Evolutionary conservation across 805 yeast species (phyloP), one percentile per base, ranked within the genome.

Genomic region (Citeromyces matritensis): DNA sequence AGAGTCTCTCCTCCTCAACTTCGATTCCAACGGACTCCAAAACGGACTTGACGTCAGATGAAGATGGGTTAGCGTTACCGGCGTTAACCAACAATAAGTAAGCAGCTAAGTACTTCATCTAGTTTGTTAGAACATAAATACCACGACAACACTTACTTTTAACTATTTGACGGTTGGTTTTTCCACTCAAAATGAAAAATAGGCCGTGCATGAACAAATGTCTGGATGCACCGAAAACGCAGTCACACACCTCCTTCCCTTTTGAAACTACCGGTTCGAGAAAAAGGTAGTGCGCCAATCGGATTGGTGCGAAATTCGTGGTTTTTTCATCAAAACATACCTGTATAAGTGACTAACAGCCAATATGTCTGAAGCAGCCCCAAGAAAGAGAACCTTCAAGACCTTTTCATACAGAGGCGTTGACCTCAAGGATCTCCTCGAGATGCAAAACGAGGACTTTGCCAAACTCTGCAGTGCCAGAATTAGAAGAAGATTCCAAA

Each of bases 351-450:
- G 21, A 17, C 21, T 12, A 27, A 26, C 29, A 32, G 13, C 32
- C 37, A 42, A 32, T 42, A 45, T 45, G 49, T 45, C 49, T 44
- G 45, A 42, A 39, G 69, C 61, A 52, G 42, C 53, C 41, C 72
- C 65, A 69, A 80, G 77, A 79, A 83, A 77, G 83, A 77, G 94
- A 81, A 61, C 63, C 59, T 84, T 86, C 80, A 85, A 79, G 76
- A 71, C 94, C 72, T 86, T 86, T 82, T 77, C 95, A 52, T 91
- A 73, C 94, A 85, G 91, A 68, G 99, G 99, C 66, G 95, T 91
- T 60, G 96, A 86, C 64, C 80, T 91, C 59, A 78, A 78, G 58
- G 84, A 88, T 60, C 75, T 91, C 60, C 72, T 88, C 60, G 91
- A 81, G 65, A 70, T 88, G 75, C 70, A 83, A 64, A 82, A 85